These are phyloP conservation scores for Hyaloscypha hepaticicola DNA, from an alignment of 495 filamentous ascomycete species.

Conservation along the genomic window DNA sequence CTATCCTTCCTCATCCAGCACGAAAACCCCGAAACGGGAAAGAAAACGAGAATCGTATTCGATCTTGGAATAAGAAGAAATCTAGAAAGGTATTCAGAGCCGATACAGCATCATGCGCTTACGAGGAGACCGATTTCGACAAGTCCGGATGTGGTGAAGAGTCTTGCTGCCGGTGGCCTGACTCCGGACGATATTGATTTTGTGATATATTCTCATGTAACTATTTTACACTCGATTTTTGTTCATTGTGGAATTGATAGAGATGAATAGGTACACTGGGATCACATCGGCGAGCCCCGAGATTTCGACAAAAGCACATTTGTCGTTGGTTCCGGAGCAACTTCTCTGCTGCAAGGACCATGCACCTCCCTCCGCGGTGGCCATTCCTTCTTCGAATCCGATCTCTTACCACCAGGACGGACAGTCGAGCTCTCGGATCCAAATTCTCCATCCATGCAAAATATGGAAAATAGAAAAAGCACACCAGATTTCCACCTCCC, in stretches of 20 bases:
- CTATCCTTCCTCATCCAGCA: background rate
- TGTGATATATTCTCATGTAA: slow-evolving; percentile 3
- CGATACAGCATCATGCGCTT: background rate
- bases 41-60: slow-evolving; percentile 7
- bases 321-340: background rate
- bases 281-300: background rate
- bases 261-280: background rate
- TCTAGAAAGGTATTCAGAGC: background rate
- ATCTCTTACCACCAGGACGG: background rate
- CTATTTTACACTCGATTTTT: background rate
- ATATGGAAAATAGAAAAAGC: background rate
- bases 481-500: background rate
- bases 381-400: background rate
- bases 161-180: background rate
- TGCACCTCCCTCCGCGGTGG: background rate
- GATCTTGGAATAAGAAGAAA: slow-evolving; percentile 6
- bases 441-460: background rate
- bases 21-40: no score
- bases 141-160: background rate
- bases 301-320: background rate
- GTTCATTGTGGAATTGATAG: background rate
- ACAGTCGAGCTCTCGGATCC: background rate
- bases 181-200: slow-evolving; percentile 4
- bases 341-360: background rate
- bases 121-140: background rate